phyloP scores from a whole-genome alignment of 106 monocot genomes.

The Apostasia shenzhenica region DNA sequence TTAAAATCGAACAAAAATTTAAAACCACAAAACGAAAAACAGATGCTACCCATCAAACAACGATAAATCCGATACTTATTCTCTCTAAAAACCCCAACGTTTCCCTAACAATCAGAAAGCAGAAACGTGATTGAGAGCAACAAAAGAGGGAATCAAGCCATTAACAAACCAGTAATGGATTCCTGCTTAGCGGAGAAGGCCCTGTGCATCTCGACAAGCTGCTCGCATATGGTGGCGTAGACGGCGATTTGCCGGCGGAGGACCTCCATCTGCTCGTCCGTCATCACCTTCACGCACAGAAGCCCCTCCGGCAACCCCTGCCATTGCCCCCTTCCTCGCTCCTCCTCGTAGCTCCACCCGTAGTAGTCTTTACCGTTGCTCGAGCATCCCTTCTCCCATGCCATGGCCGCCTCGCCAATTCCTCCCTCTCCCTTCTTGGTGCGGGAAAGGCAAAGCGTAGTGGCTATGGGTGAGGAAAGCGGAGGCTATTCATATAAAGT shows the following conservation, averaged over 20 bases:
- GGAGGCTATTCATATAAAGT: background rate
- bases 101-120: too few species aligned
- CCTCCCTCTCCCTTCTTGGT: background rate
- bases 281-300: conserved; percentile 29
- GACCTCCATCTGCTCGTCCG: conserved; percentile 79
- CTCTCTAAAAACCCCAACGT: too few species aligned
- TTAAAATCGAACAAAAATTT: too few species aligned
- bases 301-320: background rate
- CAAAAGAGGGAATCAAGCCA: background rate
- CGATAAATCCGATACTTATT: too few species aligned
- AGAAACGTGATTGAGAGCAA: too few species aligned
- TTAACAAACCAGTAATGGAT: conserved; percentile 28
- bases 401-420: background rate
- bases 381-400: conserved; percentile 1
- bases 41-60: too few species aligned
- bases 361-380: background rate
- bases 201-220: conserved; percentile 63
- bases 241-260: conserved; percentile 68
- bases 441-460: too few species aligned
- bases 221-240: conserved; percentile 66
- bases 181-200: conserved; percentile 41
- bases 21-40: too few species aligned
- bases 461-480: background rate
- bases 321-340: background rate
- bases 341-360: background rate